Base-by-base conservation (phyloP, 2,329 filamentous ascomycete genomes). In the Chaetomium olivaceum region DNA sequence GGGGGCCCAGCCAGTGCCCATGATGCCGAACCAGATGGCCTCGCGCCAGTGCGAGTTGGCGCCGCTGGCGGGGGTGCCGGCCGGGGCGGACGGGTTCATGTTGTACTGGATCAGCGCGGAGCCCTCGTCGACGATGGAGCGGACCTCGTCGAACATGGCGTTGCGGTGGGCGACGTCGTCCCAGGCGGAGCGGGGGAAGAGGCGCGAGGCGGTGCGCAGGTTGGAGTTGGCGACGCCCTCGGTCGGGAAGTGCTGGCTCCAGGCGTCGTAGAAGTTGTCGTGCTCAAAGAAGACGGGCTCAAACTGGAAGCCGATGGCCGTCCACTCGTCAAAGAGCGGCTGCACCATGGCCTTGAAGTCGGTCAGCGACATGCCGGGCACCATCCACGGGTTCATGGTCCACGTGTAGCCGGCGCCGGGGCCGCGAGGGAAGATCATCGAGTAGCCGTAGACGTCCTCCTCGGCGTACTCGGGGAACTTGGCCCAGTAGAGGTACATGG, bases 1-100 rank as follows among this genome's bases (percentile, higher is more conserved):
- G 12, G 48, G 50, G 12, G 61, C 67, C 74, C 72, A 76, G 25
- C 62, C n/a, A 4, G 70, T 61, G 8, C 69, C 75, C 39, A 76
- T 71, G 64, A 80, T 78, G 36, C 72, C 74, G 69, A 77, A 79
- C 68, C 80, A 71, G 0, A 76, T 71, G 2, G 80, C 76, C 6
- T 76, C 74, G 51, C 83, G 77, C 82, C 82, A 85, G 1, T 81
- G 82, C 4, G 82, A 80, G 70, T 82, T 82, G 48, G 83, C 76
- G 6, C 80, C 77, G 16, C 78, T 82, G 58, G 77, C 76, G 1
- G 77, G 75, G 39, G 78, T 72, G 16, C 63, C 69, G 11, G 52
- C 52, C 6, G 68, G 67, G 33, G 74, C 73, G 0, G 71, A 73
- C 2, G 71, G 71, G 1, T 74, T 74, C 60, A 81, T 78, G 43